Evolutionary conservation across 495 filamentous ascomycete genomes (phyloP).

Genomic region (Daldinia childiae): DNA sequence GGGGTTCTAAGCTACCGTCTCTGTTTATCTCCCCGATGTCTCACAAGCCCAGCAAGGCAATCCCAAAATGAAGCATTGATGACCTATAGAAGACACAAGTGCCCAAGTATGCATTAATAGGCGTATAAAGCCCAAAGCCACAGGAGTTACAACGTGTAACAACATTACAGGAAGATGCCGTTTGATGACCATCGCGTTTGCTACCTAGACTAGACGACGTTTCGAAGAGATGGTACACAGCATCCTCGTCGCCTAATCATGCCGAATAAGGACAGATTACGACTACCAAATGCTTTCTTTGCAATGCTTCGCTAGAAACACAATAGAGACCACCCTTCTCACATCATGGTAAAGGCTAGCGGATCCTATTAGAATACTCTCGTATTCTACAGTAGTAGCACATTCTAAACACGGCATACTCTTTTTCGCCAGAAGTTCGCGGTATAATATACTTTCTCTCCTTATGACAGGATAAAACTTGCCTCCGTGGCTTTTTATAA

Average conservation of each 20-base stretch:
- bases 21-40: not conserved
- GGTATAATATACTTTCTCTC: not conserved
- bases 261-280: not conserved
- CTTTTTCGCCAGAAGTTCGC: not conserved
- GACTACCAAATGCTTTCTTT: not conserved
- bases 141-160: not conserved
- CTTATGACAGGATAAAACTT: not conserved
- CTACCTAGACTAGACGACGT: not conserved
- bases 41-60: not conserved
- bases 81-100: not conserved
- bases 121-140: not conserved
- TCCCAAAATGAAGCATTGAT: not conserved
- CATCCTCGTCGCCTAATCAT: not conserved
- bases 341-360: not conserved
- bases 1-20: not conserved
- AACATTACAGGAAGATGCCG: not conserved
- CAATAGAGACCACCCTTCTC: not conserved
- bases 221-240: not conserved
- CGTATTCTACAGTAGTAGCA: conserved; percentile 1
- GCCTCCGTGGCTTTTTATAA: not conserved
- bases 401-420: not conserved
- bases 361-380: not conserved
- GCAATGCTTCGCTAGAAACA: not conserved
- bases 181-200: not conserved
- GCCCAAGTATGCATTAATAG: not conserved